These are phyloP conservation scores for Cytospora chrysosperma DNA, from an alignment of 2,329 filamentous ascomycete genomes.

Conservation along the genomic window DNA sequence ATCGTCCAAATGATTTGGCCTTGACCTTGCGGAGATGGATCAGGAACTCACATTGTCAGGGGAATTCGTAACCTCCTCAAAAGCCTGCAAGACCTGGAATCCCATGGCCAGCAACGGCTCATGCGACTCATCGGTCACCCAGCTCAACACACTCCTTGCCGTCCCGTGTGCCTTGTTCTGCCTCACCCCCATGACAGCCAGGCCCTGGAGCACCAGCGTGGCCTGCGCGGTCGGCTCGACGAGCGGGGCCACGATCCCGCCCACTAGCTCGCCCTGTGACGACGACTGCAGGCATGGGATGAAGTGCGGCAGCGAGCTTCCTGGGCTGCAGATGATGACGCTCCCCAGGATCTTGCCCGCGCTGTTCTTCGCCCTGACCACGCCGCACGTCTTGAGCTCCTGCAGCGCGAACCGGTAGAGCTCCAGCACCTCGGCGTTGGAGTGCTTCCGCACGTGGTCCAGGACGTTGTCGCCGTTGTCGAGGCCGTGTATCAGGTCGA, in stretches of 20 bases:
- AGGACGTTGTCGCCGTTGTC: conserved; percentile 74
- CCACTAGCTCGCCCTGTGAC: conserved; percentile 47
- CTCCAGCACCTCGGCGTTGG: conserved; percentile 74
- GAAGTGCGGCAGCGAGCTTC: conserved; percentile 65
- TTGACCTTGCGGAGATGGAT: neutral
- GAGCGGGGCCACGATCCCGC: conserved; percentile 78
- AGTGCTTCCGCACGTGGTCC: conserved; percentile 70
- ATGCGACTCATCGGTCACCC: conserved; percentile 71
- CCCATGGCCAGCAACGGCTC: conserved; percentile 78
- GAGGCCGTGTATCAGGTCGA: conserved; percentile 79
- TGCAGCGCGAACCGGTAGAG: conserved; percentile 75
- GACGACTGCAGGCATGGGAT: conserved; percentile 65
- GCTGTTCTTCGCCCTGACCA: conserved; percentile 76
- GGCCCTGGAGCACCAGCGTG: conserved; percentile 68
- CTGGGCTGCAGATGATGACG: conserved; percentile 73
- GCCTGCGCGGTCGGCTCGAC: conserved; percentile 67
- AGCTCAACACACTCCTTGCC: conserved; percentile 71
- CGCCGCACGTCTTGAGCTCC: conserved; percentile 70
- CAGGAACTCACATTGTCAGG: conserved; percentile 47
- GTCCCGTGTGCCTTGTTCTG: conserved; percentile 80
- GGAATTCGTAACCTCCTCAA: conserved; percentile 75
- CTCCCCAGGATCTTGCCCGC: conserved; percentile 72
- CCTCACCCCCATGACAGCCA: conserved; percentile 76
- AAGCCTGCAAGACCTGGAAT: conserved; percentile 74
- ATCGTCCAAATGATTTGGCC: neutral